These are phyloP conservation scores for Stemphylium beticola DNA, from an alignment of 2,329 filamentous ascomycete species.

Conservation along the genomic window DNA sequence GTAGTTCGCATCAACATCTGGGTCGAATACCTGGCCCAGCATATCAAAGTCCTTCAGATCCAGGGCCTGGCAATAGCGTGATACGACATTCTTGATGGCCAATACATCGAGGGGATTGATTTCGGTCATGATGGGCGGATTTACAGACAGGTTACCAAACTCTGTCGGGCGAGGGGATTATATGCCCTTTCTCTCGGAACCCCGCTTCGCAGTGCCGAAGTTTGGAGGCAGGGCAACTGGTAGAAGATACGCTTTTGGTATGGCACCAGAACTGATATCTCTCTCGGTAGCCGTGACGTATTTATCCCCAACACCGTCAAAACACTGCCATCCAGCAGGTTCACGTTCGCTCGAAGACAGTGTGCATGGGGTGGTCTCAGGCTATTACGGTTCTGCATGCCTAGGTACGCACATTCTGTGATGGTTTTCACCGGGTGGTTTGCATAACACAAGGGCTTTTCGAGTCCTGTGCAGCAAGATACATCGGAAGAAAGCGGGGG, in stretches of 20 bases:
- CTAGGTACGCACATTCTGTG: no score
- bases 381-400: no score
- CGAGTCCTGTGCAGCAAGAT: not conserved
- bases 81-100: slow-evolving; percentile 52
- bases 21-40: slow-evolving; percentile 49
- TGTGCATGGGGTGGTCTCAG: no score
- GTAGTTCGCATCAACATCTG: slow-evolving; percentile 50
- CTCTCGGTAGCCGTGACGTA: not conserved
- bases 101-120: slow-evolving; percentile 36
- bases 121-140: slow-evolving; percentile 13
- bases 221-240: not conserved
- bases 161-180: not conserved
- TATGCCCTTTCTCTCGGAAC: slow-evolving; percentile 12
- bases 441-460: not conserved
- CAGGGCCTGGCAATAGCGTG: slow-evolving; percentile 54
- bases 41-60: slow-evolving; percentile 51
- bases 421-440: no score
- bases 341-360: not conserved
- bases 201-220: slow-evolving; percentile 10
- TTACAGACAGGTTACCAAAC: not conserved
- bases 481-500: no score
- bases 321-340: not conserved
- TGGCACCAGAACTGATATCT: not conserved
- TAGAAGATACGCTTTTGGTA: not conserved
- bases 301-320: not conserved